Evolutionary conservation across 1,284 basidiomycete genomes (phyloP).

Genomic region (Apiotrichum sp.): DNA sequence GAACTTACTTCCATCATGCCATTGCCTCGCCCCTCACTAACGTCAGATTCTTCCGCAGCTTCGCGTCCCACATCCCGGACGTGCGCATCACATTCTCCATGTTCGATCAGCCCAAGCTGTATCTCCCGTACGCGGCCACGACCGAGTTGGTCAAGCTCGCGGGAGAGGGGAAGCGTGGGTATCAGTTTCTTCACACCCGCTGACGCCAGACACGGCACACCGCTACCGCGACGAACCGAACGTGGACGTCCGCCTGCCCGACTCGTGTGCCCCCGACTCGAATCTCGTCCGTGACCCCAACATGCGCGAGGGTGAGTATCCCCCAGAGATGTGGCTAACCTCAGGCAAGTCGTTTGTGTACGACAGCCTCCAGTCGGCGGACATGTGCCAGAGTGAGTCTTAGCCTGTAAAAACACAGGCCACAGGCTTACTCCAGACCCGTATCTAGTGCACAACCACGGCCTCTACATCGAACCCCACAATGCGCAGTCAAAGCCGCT

Average conservation of each 20-base stretch:
- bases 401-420: too few relatives aligned
- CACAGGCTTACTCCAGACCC: constrained; percentile 22
- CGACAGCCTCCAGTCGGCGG: constrained; percentile 37
- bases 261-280: constrained; percentile 39
- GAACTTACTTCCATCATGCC: too few relatives aligned
- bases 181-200: neutral
- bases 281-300: constrained; percentile 26
- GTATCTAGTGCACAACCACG: constrained; percentile 42
- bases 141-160: constrained; percentile 46
- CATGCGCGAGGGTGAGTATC: constrained; percentile 9
- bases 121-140: constrained; percentile 46
- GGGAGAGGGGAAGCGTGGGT: constrained; percentile 45
- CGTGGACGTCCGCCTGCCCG: constrained; percentile 28
- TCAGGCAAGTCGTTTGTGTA: constrained; percentile 39
- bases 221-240: constrained; percentile 32
- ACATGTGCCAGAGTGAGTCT: constrained; percentile 36
- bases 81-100: constrained; percentile 48
- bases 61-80: constrained; percentile 42
- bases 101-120: constrained; percentile 50
- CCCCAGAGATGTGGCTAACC: neutral
- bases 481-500: constrained; percentile 36
- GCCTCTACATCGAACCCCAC: constrained; percentile 43
- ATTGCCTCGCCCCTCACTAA: neutral
- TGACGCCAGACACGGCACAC: constrained; percentile 2
- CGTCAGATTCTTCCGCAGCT: constrained; percentile 36